Evolutionary conservation across 2,329 filamentous ascomycete genomes (phyloP), one percentile per base, ranked within the genome.

Genomic region (Verticillium dahliae): DNA sequence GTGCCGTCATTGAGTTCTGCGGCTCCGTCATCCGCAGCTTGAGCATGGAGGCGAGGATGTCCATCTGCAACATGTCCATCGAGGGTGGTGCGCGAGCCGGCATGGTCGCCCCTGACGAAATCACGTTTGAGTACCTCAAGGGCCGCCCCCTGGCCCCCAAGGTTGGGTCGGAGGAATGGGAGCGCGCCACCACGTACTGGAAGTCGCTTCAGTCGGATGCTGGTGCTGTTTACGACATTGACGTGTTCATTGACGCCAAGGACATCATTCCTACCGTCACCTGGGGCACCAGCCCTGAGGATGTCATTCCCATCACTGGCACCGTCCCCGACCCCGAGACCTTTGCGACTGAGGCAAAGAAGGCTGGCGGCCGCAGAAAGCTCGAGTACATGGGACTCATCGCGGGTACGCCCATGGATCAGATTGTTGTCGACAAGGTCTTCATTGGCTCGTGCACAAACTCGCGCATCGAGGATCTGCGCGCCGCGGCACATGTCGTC

Each of bases 361-460:
- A 94, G 81, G 80, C 84, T 22, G 85, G 90, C 61, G 93, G 90
- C 71, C 85, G 86, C 65, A 86, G 92, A 61, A 91, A 93, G 75
- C 83, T 99, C 33, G 88, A 97, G 74, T 99, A 99, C 78, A 99
- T 99, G 95, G 95, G 95, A 39, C 83, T 99, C 60, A 89, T 84
- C 6, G 81, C 94, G 31, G 92, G 92, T 61, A 96, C 90, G 0
- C 89, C 85, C 9, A 95, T 99, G 88, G 86, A 97, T 74, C 92
- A 98, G n/a, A 89, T 99, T 67, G 77, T 82, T 34, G 78, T 98
- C 60, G 95, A 99, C 83, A 98, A 98, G 82, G 88, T 98, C 67
- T 99, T 98, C 74, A 97, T 98, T 69, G 95, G 95, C 56, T 97
- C 92, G 11, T 99, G 95, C 85, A 99, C 95, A 41, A 99, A 99